A percentile compares a stretch with the other conserved stretches of the same genome.
Evolutionary conservation across 352 stramenopile genomes (phyloP).

Genomic region (Phytophthora pluvialis): DNA sequence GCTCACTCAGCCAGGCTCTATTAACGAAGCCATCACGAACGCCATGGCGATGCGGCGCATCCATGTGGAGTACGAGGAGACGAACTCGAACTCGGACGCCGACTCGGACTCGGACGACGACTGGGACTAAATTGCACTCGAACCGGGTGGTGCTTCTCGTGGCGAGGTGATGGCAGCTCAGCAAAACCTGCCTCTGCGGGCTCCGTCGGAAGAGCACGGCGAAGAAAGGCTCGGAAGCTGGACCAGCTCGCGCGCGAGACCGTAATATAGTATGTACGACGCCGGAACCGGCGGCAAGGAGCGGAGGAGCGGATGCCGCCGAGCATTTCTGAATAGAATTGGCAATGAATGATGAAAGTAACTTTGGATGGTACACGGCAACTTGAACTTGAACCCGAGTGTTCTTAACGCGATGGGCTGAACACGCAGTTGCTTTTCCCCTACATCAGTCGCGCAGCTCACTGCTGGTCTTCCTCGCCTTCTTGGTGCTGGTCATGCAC

Average conservation of each 20-base stretch:
- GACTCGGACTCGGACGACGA: conserved; percentile 83
- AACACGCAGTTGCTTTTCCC: not conserved
- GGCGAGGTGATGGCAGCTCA: conserved; percentile 15
- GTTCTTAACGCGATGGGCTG: not conserved
- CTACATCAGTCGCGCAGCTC: not conserved
- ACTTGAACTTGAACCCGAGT: conserved; percentile 13
- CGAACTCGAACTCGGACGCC: conserved; percentile 61
- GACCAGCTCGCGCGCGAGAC: conserved; percentile 15
- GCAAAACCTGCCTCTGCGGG: conserved; percentile 9
- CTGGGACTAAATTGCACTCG: conserved; percentile 56
- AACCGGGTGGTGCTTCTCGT: conserved; percentile 13
- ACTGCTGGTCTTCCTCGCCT: conserved; percentile 12
- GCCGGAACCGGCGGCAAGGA: conserved; percentile 8
- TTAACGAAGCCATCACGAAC: conserved; percentile 84
- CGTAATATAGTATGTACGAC: conserved; percentile 42
- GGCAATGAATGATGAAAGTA: conserved; percentile 14
- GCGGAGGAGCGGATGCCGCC: conserved; percentile 12
- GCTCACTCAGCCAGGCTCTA: conserved; percentile 55
- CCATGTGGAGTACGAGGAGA: conserved; percentile 82
- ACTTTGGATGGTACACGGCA: conserved; percentile 20
- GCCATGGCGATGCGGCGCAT: conserved; percentile 82
- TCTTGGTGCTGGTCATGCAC: conserved; percentile 3
- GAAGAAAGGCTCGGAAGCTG: conserved; percentile 12
- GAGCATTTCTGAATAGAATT: conserved; percentile 37
- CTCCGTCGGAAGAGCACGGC: conserved; percentile 41